These are phyloP conservation scores for Macrolepiota dolichaula DNA, from an alignment of 768 basidiomycete species.

Conservation along the genomic window DNA sequence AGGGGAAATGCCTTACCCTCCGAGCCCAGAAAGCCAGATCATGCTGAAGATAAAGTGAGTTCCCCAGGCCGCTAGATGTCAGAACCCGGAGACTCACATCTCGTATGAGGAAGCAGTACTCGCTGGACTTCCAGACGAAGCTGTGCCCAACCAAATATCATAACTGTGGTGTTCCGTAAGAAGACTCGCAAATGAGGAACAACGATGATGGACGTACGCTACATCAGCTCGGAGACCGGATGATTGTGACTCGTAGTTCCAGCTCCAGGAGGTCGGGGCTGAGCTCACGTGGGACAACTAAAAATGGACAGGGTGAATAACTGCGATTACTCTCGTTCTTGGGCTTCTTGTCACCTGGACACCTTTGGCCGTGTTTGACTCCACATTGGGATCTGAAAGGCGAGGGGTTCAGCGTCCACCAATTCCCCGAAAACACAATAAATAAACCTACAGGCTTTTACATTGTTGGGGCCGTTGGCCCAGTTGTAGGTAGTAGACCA, in stretches of 20 bases:
- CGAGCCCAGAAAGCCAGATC: constrained; percentile 59
- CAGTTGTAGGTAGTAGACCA: constrained; percentile 57
- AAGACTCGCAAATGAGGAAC: not conserved
- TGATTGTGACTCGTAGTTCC: constrained; percentile 43
- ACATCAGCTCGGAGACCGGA: constrained; percentile 51
- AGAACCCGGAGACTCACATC: constrained; percentile 33
- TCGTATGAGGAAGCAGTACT: constrained; percentile 46
- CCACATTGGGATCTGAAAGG: constrained; percentile 45
- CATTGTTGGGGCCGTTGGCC: constrained; percentile 45
- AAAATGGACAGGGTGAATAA: not conserved
- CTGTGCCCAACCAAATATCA: constrained; percentile 50
- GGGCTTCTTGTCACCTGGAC: constrained; percentile 31
- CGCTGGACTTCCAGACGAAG: constrained; percentile 42
- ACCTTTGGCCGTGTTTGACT: constrained; percentile 44
- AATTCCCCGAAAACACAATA: not conserved
- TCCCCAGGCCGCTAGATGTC: not conserved
- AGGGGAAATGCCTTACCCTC: constrained; percentile 44
- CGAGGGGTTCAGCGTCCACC: not conserved
- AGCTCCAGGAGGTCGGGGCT: constrained; percentile 50
- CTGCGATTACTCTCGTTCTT: not conserved
- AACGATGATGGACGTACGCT: not conserved
- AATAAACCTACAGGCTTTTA: constrained; percentile 49
- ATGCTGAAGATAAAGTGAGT: constrained; percentile 31
- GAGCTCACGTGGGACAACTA: constrained; percentile 38
- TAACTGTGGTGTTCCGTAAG: constrained; percentile 30